Conservation (phyloP, 2,329 filamentous ascomycete species). For the Fusarium marasasianum region DNA sequence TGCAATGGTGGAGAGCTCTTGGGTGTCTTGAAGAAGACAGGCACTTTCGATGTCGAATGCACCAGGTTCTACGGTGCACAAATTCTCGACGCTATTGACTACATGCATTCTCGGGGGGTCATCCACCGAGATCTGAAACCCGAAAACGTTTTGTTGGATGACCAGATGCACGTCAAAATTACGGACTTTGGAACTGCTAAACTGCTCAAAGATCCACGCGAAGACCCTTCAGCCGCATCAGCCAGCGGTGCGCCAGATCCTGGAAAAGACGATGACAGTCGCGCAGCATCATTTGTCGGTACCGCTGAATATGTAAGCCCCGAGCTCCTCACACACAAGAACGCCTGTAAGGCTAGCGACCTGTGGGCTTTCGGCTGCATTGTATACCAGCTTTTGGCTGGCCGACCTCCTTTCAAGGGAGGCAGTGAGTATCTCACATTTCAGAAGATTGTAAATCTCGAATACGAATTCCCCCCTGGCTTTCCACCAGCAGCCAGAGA, state of each 20-base stretch:
- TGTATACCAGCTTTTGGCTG: conserved; percentile 93
- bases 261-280: conserved; percentile 67
- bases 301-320: conserved; percentile 99
- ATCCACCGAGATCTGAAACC: conserved; percentile 98
- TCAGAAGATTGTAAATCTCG: conserved; percentile 94
- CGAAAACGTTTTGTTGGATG: conserved; percentile 94
- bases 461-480: conserved; percentile 90
- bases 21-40: conserved; percentile 91
- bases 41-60: conserved; percentile 95
- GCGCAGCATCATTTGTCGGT: conserved; percentile 94
- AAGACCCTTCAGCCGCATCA: conserved; percentile 49
- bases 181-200: conserved; percentile 99
- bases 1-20: conserved; percentile 92
- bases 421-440: conserved; percentile 97
- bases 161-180: conserved; percentile 97
- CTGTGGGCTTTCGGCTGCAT: conserved; percentile 99
- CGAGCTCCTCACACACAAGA: conserved; percentile 95
- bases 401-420: conserved; percentile 96
- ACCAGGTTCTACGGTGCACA: conserved; percentile 94
- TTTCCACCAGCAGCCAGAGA: conserved; percentile 90
- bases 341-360: conserved; percentile 96
- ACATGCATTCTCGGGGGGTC: conserved; percentile 96
- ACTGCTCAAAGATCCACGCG: conserved; percentile 65
- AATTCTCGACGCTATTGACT: conserved; percentile 94
- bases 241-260: conserved; percentile 50